Percentiles rank a stretch among this genome's conserved stretches.
Conservation (phyloP, 2,329 filamentous ascomycete species). For the Exophiala bonariae region DNA sequence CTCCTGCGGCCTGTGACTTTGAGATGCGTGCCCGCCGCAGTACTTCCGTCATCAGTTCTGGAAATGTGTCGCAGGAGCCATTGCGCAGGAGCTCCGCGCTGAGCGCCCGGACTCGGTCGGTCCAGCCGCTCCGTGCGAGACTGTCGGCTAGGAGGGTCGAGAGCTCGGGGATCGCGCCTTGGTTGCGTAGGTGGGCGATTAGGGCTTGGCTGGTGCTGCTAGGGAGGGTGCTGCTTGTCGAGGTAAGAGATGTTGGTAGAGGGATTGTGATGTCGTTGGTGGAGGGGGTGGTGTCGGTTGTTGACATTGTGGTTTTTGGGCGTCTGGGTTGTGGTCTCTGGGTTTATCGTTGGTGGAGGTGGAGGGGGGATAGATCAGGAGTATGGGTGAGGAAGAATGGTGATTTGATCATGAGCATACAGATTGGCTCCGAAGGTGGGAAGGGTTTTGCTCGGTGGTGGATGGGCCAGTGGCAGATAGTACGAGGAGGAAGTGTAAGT, state of each 20-base stretch:
- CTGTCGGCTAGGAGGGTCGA: constrained; percentile 55
- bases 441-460: too few species aligned
- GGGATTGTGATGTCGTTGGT: constrained; percentile 17
- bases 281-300: not conserved
- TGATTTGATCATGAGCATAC: too few species aligned
- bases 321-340: not conserved
- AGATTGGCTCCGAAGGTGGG: too few species aligned
- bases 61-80: constrained; percentile 57
- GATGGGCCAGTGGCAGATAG: too few species aligned
- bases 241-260: constrained; percentile 19
- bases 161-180: constrained; percentile 55
- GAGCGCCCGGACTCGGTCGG: constrained; percentile 55
- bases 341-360: not conserved
- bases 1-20: constrained; percentile 30
- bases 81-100: constrained; percentile 58
- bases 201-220: constrained; percentile 19
- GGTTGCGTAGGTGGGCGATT: constrained; percentile 25
- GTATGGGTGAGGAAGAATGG: too few species aligned
- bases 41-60: constrained; percentile 56
- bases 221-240: constrained; percentile 14
- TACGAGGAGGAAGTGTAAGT: too few species aligned
- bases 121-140: constrained; percentile 60
- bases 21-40: constrained; percentile 45
- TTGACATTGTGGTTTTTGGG: constrained; percentile 7
- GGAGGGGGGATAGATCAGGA: not conserved